Conservation (phyloP, 371 early-diverging fungal genomes). For the Umbelopsis sp. region DNA sequence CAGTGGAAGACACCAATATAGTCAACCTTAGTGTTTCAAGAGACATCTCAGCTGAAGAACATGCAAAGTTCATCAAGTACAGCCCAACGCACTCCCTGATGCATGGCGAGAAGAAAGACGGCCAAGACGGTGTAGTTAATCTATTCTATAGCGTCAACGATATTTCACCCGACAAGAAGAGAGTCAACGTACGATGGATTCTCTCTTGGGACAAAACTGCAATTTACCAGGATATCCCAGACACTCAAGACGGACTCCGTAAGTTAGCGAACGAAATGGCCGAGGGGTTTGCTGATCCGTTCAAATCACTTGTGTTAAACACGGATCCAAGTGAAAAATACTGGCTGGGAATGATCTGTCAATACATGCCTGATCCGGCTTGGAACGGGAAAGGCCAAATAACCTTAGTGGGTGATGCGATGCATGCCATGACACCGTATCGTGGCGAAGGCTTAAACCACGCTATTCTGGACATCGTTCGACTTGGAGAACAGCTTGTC, state of each 20-base stretch:
- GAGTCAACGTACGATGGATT: not conserved
- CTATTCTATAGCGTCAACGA: constrained; percentile 5
- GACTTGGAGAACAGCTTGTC: constrained; percentile 25
- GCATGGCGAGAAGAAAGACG: not conserved
- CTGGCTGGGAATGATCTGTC: constrained; percentile 5
- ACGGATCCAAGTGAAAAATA: not conserved
- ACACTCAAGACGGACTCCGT: not conserved
- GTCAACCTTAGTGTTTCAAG: not conserved
- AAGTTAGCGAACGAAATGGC: not conserved
- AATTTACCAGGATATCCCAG: constrained; percentile 11
- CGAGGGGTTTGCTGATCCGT: not conserved
- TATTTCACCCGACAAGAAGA: constrained; percentile 1
- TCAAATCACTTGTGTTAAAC: not conserved
- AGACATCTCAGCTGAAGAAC: not conserved
- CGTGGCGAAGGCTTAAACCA: constrained; percentile 36
- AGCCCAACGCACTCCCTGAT: constrained; percentile 9
- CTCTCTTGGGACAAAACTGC: not conserved
- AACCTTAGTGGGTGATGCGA: constrained; percentile 29
- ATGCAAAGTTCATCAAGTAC: not conserved
- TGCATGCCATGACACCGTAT: constrained; percentile 28
- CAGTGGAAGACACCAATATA: not conserved
- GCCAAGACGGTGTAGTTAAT: not conserved
- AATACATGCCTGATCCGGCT: constrained; percentile 5
- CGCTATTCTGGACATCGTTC: constrained; percentile 35
- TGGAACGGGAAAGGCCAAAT: constrained; percentile 19